phyloP scores from a whole-genome alignment of 1,284 basidiomycete species.

The Cutaneotrichosporon dermatis region DNA sequence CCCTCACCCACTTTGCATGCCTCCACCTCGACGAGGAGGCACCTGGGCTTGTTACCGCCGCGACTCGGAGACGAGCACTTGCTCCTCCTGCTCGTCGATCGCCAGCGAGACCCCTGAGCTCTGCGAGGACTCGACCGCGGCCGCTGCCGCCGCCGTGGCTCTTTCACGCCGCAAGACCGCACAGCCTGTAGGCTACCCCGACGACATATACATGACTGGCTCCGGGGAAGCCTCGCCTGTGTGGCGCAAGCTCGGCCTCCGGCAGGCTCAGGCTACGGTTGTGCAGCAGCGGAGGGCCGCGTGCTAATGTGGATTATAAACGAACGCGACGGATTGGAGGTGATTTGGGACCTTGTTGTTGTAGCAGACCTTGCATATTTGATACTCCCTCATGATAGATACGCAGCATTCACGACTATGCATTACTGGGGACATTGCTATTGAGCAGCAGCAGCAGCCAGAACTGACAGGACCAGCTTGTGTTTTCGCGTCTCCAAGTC shows the following conservation, averaged over 20 bases:
- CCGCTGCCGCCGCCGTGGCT: neutral
- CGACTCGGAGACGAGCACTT: slow-evolving; percentile 14
- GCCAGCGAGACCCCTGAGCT: slow-evolving; percentile 10
- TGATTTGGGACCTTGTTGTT: neutral
- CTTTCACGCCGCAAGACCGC: neutral
- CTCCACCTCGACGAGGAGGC: slow-evolving; percentile 18
- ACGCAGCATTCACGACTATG: neutral
- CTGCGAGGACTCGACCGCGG: slow-evolving; percentile 1
- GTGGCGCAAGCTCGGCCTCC: slow-evolving; percentile 17
- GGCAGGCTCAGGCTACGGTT: slow-evolving; percentile 12
- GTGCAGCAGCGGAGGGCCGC: slow-evolving; percentile 3
- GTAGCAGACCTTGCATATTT: neutral
- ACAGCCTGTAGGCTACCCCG: neutral
- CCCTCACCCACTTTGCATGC: slow-evolving; percentile 9
- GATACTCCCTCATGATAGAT: neutral
- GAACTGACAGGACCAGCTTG: too few species aligned
- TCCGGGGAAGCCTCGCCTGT: slow-evolving; percentile 6
- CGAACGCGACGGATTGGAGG: too few species aligned
- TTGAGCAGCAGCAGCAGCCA: too few species aligned
- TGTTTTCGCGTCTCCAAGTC: too few species aligned
- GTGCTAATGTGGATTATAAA: neutral
- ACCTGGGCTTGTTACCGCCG: slow-evolving; percentile 4
- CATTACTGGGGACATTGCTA: neutral
- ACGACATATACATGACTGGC: slow-evolving; percentile 7
- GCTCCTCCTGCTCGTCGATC: slow-evolving; percentile 13